These are phyloP conservation scores for Barbatosphaeria neglecta DNA, from an alignment of 495 filamentous ascomycete species.

Conservation along the genomic window DNA sequence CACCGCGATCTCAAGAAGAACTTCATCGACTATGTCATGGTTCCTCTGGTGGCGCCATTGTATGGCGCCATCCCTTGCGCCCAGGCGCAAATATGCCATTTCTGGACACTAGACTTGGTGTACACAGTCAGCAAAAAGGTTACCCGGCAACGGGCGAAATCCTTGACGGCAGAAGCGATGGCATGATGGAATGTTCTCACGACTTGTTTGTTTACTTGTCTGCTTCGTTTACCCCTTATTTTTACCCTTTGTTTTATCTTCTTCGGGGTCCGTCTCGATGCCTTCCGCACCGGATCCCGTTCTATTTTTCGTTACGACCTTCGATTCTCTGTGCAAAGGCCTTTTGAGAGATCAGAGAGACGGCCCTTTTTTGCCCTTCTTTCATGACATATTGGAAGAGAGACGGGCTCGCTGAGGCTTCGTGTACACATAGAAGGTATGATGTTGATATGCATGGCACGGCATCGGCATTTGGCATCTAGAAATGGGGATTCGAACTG, in stretches of 20 bases:
- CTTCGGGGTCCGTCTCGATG: slow-evolving; percentile 1
- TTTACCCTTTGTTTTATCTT: slow-evolving; percentile 1
- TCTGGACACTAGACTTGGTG: slow-evolving; percentile 53
- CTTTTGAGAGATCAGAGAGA: slow-evolving; percentile 17
- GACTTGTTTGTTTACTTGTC: background rate
- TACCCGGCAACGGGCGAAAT: slow-evolving; percentile 34
- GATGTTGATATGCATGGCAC: slow-evolving; percentile 44
- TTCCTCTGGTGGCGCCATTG: slow-evolving; percentile 48
- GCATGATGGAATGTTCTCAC: slow-evolving; percentile 16
- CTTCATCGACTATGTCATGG: slow-evolving; percentile 43
- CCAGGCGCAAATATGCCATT: slow-evolving; percentile 53
- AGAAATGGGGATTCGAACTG: slow-evolving; percentile 28
- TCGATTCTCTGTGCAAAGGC: slow-evolving; percentile 7
- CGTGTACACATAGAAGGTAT: slow-evolving; percentile 38
- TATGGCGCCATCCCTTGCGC: slow-evolving; percentile 51
- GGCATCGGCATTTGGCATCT: slow-evolving; percentile 41
- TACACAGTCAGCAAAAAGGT: slow-evolving; percentile 59
- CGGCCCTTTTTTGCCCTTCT: slow-evolving; percentile 10
- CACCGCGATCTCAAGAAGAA: slow-evolving; percentile 39
- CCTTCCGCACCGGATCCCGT: slow-evolving; percentile 1
- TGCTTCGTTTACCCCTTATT: too few species aligned
- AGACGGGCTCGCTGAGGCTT: slow-evolving; percentile 20
- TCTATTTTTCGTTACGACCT: slow-evolving; percentile 2
- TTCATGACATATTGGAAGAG: slow-evolving; percentile 12
- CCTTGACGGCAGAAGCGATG: slow-evolving; percentile 24